A percentile compares a stretch with the other conserved stretches of the same genome.
Conservation (phyloP, 257 asterid genomes). For the Solanum sejunctum region DNA sequence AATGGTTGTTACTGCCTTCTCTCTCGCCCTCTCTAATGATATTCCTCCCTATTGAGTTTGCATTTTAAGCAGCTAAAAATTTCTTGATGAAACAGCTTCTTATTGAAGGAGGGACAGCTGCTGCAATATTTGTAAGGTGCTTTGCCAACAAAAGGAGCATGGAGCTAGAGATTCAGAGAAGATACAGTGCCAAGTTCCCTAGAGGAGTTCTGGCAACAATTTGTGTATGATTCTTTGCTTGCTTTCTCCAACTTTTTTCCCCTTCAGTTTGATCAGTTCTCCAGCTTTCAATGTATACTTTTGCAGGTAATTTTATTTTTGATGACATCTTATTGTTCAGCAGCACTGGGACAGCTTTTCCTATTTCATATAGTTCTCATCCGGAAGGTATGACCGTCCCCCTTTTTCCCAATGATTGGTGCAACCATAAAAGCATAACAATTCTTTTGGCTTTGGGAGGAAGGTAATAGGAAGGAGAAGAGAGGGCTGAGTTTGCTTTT, state of each 20-base stretch:
- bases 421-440: not conserved
- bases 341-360: constrained; percentile 87
- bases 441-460: not conserved
- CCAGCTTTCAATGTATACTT: not conserved
- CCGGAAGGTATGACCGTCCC: constrained; percentile 50
- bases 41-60: not conserved
- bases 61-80: constrained; percentile 2
- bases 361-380: constrained; percentile 89
- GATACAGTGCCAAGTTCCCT: constrained; percentile 53
- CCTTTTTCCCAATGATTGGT: not conserved
- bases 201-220: constrained; percentile 70
- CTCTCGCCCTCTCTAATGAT: not conserved
- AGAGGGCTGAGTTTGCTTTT: not conserved
- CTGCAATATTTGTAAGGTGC: constrained; percentile 85
- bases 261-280: not conserved
- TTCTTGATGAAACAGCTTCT: constrained; percentile 45
- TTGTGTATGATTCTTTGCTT: constrained; percentile 41
- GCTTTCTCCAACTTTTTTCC: not conserved
- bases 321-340: constrained; percentile 56
- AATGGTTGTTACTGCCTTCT: constrained; percentile 44
- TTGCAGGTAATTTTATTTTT: constrained; percentile 53
- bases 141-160: constrained; percentile 64
- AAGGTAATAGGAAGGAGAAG: not conserved
- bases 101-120: constrained; percentile 76
- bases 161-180: constrained; percentile 38